Conservation (phyloP, 1,284 basidiomycete species). For the Ganoderma sinense region DNA sequence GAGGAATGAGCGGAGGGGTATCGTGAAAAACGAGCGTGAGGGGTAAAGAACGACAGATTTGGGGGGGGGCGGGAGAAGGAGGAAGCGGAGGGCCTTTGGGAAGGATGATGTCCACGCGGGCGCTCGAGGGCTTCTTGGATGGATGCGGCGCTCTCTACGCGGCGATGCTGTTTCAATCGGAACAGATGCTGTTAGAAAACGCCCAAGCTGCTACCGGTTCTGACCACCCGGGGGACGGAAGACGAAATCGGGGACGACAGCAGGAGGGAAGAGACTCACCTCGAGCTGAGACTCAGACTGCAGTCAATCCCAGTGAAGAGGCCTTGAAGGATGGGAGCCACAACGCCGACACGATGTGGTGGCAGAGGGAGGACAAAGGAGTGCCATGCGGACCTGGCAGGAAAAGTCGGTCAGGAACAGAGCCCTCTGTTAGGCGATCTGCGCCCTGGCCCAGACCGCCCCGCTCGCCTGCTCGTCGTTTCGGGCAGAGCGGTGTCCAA, state of each 20-base stretch:
- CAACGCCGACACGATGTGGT: slow-evolving; percentile 8
- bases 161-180: slow-evolving; percentile 23
- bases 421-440: slow-evolving; percentile 14
- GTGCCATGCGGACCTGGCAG: slow-evolving; percentile 11
- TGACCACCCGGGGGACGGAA: not conserved
- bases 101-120: slow-evolving; percentile 13
- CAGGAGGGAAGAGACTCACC: not conserved
- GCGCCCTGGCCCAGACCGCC: slow-evolving; percentile 20
- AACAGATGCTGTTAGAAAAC: slow-evolving; percentile 22
- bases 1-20: slow-evolving; percentile 12
- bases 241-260: not conserved
- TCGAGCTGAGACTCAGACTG: not conserved
- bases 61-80: slow-evolving; percentile 14
- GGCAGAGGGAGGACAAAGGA: slow-evolving; percentile 11
- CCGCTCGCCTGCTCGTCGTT: not conserved
- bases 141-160: slow-evolving; percentile 12
- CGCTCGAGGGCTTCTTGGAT: slow-evolving; percentile 16
- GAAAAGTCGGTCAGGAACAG: slow-evolving; percentile 9
- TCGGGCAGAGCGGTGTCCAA: not conserved
- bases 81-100: slow-evolving; percentile 13
- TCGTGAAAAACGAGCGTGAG: slow-evolving; percentile 32
- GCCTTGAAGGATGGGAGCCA: not conserved
- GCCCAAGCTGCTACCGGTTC: not conserved
- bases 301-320: slow-evolving; percentile 1
- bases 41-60: slow-evolving; percentile 31